Evolutionary conservation across 495 filamentous ascomycete genomes (phyloP), one percentile per base, ranked within the genome.

Genomic region (Xylaria cubensis): DNA sequence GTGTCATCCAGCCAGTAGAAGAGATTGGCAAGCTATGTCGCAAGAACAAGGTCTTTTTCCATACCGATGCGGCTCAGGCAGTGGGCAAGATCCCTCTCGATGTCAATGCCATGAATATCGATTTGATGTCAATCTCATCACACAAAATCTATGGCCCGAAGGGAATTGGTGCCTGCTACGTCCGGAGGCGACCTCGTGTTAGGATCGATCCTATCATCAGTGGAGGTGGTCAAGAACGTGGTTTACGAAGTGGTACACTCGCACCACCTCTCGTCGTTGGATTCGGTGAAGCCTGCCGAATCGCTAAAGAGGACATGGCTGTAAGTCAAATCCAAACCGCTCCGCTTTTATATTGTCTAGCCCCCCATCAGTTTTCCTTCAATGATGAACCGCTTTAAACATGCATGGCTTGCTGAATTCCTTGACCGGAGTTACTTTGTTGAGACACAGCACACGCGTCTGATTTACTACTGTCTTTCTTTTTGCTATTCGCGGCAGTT

Each of bases 81-180:
- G 94, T 97, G 4, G 96, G 96, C 77, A 99, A 99, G 86, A 97
- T 99, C 69, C 94, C 94, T 0, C 84, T 99, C 39, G 94, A 97
- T 79, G 97, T 99, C 69, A 97, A 98, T 81, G 93, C 94, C 82
- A 92, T 95, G 92, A 95, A 97, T 79, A 90, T 98, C 67, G 96
- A 99, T 79, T 84, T 99, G 76, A 97, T 98, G 96, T 97, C 94
- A 13, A 97, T 99, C 56, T 98, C 96, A n/a, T 94, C 92, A 61
- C 96, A 99, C 84, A 99, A 99, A 85, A 97, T 99, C 72, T 99
- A 99, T 81, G 96, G 96, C 50, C 96, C 96, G 62, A 99, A 97
- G 86, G 96, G 96, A 51, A 93, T 99, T 42, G 96, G 96, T 70
- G 96, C 96, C 42, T 98, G 96, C 82, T 99, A 93, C 76, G 94